A percentile compares a stretch with the other conserved stretches of the same genome.
phyloP scores from a whole-genome alignment of 441 rosid genomes.

The Eruca vesicaria region DNA sequence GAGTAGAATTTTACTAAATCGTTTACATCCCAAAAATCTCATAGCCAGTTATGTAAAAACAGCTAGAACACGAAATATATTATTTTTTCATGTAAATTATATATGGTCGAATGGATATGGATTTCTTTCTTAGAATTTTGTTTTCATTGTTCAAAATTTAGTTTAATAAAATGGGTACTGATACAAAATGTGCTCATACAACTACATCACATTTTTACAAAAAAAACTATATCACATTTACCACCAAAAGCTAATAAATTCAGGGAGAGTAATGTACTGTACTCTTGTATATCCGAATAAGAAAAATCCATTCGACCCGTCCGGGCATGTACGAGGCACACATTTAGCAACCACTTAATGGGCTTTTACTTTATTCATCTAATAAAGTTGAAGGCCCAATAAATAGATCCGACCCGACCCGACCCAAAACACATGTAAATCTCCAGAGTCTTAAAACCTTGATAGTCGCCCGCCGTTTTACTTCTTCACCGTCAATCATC shows the following conservation, averaged over 20 bases:
- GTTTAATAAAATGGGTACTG: too few species aligned
- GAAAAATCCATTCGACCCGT: too few species aligned
- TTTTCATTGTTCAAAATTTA: background rate
- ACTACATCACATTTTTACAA: too few species aligned
- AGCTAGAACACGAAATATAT: background rate
- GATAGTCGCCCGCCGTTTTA: background rate
- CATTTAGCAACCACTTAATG: background rate
- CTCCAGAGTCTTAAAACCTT: constrained; percentile 9
- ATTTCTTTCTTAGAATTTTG: background rate
- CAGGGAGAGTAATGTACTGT: background rate
- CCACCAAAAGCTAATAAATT: background rate
- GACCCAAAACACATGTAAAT: constrained; percentile 7
- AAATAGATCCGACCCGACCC: constrained; percentile 20
- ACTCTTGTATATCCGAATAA: too few species aligned
- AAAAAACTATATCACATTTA: too few species aligned
- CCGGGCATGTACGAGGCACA: too few species aligned
- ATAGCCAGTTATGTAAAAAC: too few species aligned
- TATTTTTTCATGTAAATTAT: background rate
- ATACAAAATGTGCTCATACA: background rate
- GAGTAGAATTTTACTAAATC: too few species aligned
- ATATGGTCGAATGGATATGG: background rate
- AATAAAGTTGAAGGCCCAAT: background rate
- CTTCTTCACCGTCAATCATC: constrained; percentile 5
- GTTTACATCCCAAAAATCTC: too few species aligned
- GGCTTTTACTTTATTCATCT: background rate